These are phyloP conservation scores for Populus tremula DNA, from an alignment of 345 rosid genomes.

Conservation along the genomic window DNA sequence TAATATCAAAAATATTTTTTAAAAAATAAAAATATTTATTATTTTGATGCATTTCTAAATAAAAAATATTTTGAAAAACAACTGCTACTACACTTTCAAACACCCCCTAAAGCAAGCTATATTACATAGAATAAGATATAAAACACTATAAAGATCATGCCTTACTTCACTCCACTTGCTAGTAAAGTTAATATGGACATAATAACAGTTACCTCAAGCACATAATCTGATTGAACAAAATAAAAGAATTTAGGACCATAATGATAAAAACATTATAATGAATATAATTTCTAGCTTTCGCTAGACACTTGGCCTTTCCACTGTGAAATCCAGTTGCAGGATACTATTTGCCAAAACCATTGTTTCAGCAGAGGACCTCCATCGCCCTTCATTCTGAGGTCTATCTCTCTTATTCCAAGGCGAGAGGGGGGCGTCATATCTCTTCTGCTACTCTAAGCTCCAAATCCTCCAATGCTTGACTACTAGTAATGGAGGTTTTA, in stretches of 20 bases:
- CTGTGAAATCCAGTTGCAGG: not conserved
- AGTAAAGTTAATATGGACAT: not conserved
- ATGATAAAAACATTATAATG: not conserved
- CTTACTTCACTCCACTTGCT: not conserved
- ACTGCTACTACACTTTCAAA: accelerated
- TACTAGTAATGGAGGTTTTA: constrained; percentile 41
- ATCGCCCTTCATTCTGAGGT: constrained; percentile 8
- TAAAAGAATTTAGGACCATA: not conserved
- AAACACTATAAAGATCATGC: constrained; percentile 1
- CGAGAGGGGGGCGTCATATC: not conserved
- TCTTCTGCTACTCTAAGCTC: constrained; percentile 23
- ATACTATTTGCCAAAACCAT: not conserved
- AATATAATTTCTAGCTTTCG: not conserved
- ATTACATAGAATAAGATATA: not conserved
- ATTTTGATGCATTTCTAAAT: too few relatives aligned
- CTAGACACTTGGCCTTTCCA: not conserved
- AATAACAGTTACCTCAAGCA: constrained; percentile 2
- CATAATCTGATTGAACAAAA: not conserved
- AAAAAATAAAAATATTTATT: too few relatives aligned
- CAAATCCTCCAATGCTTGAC: constrained; percentile 31
- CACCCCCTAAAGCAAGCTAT: not conserved
- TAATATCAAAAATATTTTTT: too few relatives aligned
- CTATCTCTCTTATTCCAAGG: constrained; percentile 10
- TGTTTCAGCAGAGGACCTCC: not conserved
- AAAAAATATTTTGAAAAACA: too few relatives aligned